Percentiles rank a stretch among this genome's conserved stretches.
These are phyloP conservation scores for Houttuynia cordata DNA, from an alignment of 164 flowering plant species.

Conservation along the genomic window DNA sequence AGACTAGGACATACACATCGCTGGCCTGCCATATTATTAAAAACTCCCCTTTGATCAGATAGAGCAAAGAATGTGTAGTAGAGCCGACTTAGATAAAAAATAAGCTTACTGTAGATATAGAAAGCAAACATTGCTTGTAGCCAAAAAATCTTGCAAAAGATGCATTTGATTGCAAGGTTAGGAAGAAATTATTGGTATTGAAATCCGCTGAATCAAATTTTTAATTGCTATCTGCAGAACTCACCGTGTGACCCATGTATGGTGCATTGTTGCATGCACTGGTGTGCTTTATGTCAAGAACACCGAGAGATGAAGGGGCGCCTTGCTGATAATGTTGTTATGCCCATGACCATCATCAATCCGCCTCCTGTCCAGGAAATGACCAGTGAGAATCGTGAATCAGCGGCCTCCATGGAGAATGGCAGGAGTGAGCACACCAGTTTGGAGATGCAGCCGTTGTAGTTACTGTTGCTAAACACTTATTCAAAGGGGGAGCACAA, in stretches of 20 bases:
- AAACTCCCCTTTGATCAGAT: background rate
- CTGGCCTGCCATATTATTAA: background rate
- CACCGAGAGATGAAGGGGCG: slow-evolving; percentile 91
- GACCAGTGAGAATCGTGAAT: slow-evolving; percentile 28
- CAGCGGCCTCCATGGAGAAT: slow-evolving; percentile 20
- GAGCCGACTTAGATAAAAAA: no score
- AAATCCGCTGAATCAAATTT: background rate
- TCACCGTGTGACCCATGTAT: slow-evolving; percentile 94
- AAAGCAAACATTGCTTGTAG: no score
- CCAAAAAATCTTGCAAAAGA: no score
- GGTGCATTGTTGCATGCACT: slow-evolving; percentile 91
- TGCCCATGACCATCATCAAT: slow-evolving; percentile 75
- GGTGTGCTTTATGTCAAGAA: slow-evolving; percentile 96
- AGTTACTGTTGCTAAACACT: slow-evolving; percentile 3
- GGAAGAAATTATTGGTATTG: background rate
- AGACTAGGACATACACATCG: background rate
- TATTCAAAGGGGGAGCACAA: background rate
- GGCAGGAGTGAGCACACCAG: slow-evolving; percentile 14
- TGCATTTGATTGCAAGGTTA: no score
- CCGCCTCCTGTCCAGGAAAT: slow-evolving; percentile 91
- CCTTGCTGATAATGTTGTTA: slow-evolving; percentile 48
- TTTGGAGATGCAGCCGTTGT: slow-evolving; percentile 44
- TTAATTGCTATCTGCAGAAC: slow-evolving; percentile 36
- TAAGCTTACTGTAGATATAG: no score
- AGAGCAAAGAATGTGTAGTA: no score